These are phyloP conservation scores for Fusarium illudens DNA, from an alignment of 2,329 filamentous ascomycete species.

Conservation along the genomic window DNA sequence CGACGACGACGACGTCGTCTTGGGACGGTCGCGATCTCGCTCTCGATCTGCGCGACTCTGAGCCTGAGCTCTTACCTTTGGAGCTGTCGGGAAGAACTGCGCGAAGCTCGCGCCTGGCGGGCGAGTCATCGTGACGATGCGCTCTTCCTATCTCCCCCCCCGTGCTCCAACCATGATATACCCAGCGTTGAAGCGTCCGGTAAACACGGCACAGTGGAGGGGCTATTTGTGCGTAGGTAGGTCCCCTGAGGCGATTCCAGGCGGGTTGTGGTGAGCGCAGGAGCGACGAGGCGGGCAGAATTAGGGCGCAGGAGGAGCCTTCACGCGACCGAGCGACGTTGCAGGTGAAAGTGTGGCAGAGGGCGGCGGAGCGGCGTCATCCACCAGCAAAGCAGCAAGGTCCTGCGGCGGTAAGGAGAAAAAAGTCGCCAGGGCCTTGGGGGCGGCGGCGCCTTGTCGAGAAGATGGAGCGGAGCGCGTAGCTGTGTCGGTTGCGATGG, in stretches of 20 bases:
- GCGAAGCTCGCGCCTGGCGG: slow-evolving; percentile 80
- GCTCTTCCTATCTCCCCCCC: slow-evolving; percentile 61
- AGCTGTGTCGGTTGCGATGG: slow-evolving; percentile 21
- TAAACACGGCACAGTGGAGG: slow-evolving; percentile 4
- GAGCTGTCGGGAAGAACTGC: slow-evolving; percentile 85
- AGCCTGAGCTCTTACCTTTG: slow-evolving; percentile 64
- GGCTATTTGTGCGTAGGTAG: background rate
- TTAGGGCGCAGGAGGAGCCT: slow-evolving; percentile 40
- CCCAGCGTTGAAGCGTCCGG: slow-evolving; percentile 46
- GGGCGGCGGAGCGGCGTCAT: slow-evolving; percentile 37
- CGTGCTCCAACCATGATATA: slow-evolving; percentile 67
- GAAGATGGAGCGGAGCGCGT: slow-evolving; percentile 23
- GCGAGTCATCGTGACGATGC: slow-evolving; percentile 77
- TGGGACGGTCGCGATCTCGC: slow-evolving; percentile 45
- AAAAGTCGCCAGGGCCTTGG: slow-evolving; percentile 30
- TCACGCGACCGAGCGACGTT: slow-evolving; percentile 53
- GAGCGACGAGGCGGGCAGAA: slow-evolving; percentile 21
- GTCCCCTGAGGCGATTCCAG: slow-evolving; percentile 10
- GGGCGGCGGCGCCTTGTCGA: slow-evolving; percentile 11
- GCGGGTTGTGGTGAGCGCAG: slow-evolving; percentile 8
- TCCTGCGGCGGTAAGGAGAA: slow-evolving; percentile 34
- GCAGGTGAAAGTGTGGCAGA: slow-evolving; percentile 32
- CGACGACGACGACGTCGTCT: slow-evolving; percentile 29
- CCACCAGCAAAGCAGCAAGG: slow-evolving; percentile 17
- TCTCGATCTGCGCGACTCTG: slow-evolving; percentile 47